Conservation (phyloP, 768 basidiomycete genomes). For the Mycena haematopus region DNA sequence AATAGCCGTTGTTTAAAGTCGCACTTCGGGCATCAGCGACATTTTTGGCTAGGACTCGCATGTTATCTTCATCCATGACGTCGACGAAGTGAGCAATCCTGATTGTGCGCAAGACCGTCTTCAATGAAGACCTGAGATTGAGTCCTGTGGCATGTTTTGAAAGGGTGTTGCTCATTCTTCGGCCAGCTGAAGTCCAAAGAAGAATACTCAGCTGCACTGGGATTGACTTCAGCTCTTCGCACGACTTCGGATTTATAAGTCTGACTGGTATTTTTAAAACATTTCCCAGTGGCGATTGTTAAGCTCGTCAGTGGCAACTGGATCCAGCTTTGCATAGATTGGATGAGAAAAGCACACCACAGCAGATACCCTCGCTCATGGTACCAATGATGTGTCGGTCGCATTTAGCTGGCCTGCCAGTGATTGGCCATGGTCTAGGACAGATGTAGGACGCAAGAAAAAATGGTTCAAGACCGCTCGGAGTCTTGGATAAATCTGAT, state of each 20-base stretch:
- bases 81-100: background rate
- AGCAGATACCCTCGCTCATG: background rate
- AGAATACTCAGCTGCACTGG: background rate
- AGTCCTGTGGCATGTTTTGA: background rate
- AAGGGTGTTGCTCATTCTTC: background rate
- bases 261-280: conserved; percentile 12
- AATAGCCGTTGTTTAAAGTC: conserved; percentile 7
- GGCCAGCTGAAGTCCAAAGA: background rate
- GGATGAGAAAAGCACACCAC: background rate
- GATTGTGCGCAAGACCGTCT: background rate
- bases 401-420: background rate
- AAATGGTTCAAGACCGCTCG: background rate
- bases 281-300: background rate
- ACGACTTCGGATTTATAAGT: background rate
- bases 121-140: background rate
- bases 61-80: too few species aligned
- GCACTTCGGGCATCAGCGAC: conserved; percentile 16
- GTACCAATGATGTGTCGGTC: background rate
- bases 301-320: conserved; percentile 8
- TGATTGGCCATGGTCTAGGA: conserved; percentile 6
- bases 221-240: conserved; percentile 1
- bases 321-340: conserved; percentile 5
- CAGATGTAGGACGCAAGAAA: background rate
- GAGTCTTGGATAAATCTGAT: conserved; percentile 5
- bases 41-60: background rate